Conservation (phyloP, 345 rosid species). For the Eucalyptus decipiens region DNA sequence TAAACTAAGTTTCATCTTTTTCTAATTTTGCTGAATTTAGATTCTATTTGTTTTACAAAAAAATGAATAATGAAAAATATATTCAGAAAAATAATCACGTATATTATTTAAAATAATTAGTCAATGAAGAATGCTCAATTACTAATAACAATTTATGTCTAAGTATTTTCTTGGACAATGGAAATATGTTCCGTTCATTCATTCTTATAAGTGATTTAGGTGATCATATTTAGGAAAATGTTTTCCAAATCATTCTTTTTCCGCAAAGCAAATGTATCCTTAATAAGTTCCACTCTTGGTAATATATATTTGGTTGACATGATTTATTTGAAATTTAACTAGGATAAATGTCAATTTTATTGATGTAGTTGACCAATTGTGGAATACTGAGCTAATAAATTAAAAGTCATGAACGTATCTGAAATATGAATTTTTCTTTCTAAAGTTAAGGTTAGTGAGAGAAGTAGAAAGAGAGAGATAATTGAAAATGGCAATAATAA, state of each 20-base stretch:
- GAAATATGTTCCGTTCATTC: no score
- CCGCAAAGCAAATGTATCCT: no score
- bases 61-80: no score
- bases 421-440: not conserved
- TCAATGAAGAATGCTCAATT: no score
- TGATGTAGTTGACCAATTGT: not conserved
- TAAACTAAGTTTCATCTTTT: not conserved
- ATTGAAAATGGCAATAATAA: not conserved
- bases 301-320: not conserved
- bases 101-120: no score
- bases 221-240: no score
- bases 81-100: no score
- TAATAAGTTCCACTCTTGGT: not conserved
- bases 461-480: not conserved
- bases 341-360: not conserved
- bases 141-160: no score
- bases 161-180: no score
- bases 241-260: no score
- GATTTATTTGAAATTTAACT: not conserved
- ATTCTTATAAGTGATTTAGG: no score
- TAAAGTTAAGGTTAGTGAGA: not conserved
- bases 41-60: no score
- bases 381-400: not conserved
- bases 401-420: not conserved
- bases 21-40: not conserved